A percentile compares a stretch with the other conserved stretches of the same genome.
These are phyloP conservation scores for Yamadazyma siamensis DNA, from an alignment of 1,139 yeast genomes.

Conservation along the genomic window DNA sequence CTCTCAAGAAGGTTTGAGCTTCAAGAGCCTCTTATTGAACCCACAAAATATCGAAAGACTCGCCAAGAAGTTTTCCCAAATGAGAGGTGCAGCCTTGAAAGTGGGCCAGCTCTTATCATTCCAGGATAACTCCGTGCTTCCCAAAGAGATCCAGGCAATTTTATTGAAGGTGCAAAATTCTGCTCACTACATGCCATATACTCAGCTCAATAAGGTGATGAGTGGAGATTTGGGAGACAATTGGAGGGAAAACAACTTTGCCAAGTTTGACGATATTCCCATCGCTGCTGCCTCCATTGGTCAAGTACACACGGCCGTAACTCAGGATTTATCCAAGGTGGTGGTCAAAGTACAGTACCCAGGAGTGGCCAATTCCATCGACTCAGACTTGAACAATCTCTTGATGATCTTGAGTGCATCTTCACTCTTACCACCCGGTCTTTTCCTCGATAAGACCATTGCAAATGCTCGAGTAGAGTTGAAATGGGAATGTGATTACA, in stretches of 20 bases:
- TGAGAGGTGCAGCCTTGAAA: constrained; percentile 98
- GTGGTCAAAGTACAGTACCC: constrained; percentile 99
- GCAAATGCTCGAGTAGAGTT: constrained; percentile 91
- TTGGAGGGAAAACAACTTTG: constrained; percentile 71
- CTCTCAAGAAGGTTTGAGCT: constrained; percentile 39
- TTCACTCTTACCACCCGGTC: constrained; percentile 82
- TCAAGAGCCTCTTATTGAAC: constrained; percentile 65
- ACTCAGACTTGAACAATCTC: constrained; percentile 86
- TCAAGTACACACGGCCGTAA: constrained; percentile 85
- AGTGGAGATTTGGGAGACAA: constrained; percentile 65
- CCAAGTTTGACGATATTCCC: constrained; percentile 81
- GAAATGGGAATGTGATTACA: constrained; percentile 96
- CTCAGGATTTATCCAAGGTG: constrained; percentile 63
- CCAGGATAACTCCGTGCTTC: constrained; percentile 83
- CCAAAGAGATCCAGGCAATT: constrained; percentile 79
- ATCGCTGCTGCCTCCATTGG: constrained; percentile 98
- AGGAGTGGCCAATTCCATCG: constrained; percentile 93
- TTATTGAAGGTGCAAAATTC: constrained; percentile 84
- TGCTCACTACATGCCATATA: constrained; percentile 95
- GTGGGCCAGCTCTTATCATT: constrained; percentile 94
- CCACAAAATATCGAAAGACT: constrained; percentile 84
- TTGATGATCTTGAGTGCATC: constrained; percentile 82
- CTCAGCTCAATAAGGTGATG: constrained; percentile 81
- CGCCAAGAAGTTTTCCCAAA: constrained; percentile 81
- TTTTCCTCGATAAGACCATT: constrained; percentile 86